Evolutionary conservation across 306 rosid species (phyloP).

Genomic region (Amphicarpaea edgeworthii): DNA sequence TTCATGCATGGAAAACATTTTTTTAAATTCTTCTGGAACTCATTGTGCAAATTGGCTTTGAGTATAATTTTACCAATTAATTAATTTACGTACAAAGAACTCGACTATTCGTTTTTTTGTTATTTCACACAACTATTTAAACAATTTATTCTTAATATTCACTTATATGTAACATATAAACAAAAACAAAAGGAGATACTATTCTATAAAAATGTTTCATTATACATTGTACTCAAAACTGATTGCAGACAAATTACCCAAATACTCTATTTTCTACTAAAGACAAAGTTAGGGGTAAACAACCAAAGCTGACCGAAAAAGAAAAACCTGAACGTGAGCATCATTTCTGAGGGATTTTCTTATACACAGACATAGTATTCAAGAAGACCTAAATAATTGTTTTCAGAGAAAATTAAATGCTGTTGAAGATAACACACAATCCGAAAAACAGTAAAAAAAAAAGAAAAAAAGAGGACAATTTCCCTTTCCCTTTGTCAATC

Average conservation of each 20-base stretch:
- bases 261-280: not conserved
- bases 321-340: not conserved
- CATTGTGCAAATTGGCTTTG: not conserved
- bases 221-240: not conserved
- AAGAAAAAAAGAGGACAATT: not conserved
- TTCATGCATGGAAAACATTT: not conserved
- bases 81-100: not conserved
- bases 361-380: not conserved
- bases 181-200: not conserved
- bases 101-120: not conserved
- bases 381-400: slow-evolving; percentile 6
- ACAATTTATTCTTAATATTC: not conserved
- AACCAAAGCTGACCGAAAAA: not conserved
- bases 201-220: not conserved
- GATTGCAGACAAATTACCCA: not conserved
- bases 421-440: not conserved
- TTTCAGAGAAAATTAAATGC: slow-evolving; percentile 14
- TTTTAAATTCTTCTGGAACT: not conserved
- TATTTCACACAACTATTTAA: not conserved
- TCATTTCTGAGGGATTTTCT: slow-evolving; percentile 3
- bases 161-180: not conserved
- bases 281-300: not conserved
- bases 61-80: not conserved
- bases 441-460: not conserved
- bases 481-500: slow-evolving; percentile 7